These are phyloP conservation scores for Nepenthes mirabilis DNA, from an alignment of 148 eudicot species.

Conservation along the genomic window DNA sequence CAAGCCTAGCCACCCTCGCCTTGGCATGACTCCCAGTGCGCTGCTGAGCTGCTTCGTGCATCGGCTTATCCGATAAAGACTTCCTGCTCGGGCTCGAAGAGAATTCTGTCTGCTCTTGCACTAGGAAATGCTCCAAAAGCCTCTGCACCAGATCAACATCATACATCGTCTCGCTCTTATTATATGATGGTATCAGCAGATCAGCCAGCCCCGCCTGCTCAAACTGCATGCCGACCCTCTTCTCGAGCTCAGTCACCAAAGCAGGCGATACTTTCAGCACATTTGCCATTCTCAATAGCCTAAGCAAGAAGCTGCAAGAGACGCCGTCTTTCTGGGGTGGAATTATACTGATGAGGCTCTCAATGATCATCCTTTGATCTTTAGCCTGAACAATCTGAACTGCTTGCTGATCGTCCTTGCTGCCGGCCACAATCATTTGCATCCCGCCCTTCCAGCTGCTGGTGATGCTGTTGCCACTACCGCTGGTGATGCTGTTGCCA, in stretches of 20 bases:
- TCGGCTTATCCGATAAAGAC: slow-evolving; percentile 24
- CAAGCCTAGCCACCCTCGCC: slow-evolving; percentile 86
- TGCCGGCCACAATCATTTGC: slow-evolving; percentile 55
- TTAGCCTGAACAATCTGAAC: slow-evolving; percentile 44
- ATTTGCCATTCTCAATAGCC: slow-evolving; percentile 72
- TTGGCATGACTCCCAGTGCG: slow-evolving; percentile 41
- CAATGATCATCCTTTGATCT: slow-evolving; percentile 81
- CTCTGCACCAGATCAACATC: slow-evolving; percentile 94
- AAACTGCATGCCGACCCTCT: slow-evolving; percentile 95
- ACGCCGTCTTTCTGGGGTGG: slow-evolving; percentile 87
- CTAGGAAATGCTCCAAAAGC: slow-evolving; percentile 83
- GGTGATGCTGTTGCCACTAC: slow-evolving; percentile 16
- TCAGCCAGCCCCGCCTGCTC: slow-evolving; percentile 74
- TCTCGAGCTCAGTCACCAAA: slow-evolving; percentile 86
- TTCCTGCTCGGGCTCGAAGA: slow-evolving; percentile 52
- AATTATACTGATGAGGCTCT: slow-evolving; percentile 83
- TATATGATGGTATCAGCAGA: slow-evolving; percentile 70
- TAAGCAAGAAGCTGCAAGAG: slow-evolving; percentile 77
- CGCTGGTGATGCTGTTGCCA: slow-evolving; percentile 22
- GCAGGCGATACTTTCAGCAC: slow-evolving; percentile 88
- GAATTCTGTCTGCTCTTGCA: slow-evolving; percentile 62
- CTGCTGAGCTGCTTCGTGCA: slow-evolving; percentile 35
- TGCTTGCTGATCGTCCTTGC: slow-evolving; percentile 29
- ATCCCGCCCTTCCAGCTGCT: slow-evolving; percentile 67
- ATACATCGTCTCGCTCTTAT: slow-evolving; percentile 48